Evolutionary conservation across 2,329 filamentous ascomycete genomes (phyloP), one percentile per base, ranked within the genome.

Genomic region (Phoma sp.): DNA sequence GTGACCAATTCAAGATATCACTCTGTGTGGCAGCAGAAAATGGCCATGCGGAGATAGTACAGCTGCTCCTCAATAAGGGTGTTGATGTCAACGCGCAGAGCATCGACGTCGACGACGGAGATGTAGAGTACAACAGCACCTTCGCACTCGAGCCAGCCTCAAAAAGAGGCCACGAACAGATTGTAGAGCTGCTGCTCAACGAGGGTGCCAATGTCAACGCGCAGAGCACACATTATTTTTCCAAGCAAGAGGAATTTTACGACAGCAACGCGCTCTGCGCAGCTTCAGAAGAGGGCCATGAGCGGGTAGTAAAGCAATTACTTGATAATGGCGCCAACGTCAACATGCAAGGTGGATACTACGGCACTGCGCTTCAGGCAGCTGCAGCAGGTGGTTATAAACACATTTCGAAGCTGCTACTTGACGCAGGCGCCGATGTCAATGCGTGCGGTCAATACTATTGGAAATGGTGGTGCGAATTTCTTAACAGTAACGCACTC

Each of bases 231-330:
- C 12, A 32, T 15, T 32, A 32, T 32, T 32, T 32, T 32, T 32
- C 29, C 29, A 32, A 32, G 29, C 29, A 32, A 32, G 29, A 32
- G 12, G 1, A 32, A 8, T 32, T 32, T 15, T 10, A 32, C 9
- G 12, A 41, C 4, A 22, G 19, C 24, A 41, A 25, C 6, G 38
- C 51, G 15, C 43, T 51, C 2, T 48, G 8, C 21, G 9, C 17
- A 31, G 53, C 47, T 9, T 47, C 53, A 46, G 32, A 43, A n/a
- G 17, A 33, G 36, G 63, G 58, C 19, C 38, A 63, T 40, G n/a
- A 57, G 12, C 32, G 38, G 24, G 19, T 46, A 29, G 55, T 43
- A 24, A 36, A 38, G 33, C 36, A 43, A 17, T 43, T 53, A 9
- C 27, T 53, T 31, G 29, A 53, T 4, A 36, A 53, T 27, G 50